Conservation (phyloP, 768 basidiomycete species). For the Suillus paluster region DNA sequence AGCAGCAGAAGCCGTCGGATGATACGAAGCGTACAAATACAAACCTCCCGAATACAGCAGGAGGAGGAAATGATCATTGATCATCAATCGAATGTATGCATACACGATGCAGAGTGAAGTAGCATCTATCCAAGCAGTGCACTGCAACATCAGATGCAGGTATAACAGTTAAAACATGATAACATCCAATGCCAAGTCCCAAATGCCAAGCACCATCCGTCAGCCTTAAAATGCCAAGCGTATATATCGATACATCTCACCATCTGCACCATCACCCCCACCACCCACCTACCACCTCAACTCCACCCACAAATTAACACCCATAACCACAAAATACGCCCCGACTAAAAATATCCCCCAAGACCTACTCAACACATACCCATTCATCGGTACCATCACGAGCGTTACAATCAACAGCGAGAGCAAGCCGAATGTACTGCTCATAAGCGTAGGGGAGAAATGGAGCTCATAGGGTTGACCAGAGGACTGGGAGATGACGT, state of each 20-base stretch:
- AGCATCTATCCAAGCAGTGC: neutral
- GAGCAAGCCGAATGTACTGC: conserved; percentile 84
- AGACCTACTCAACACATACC: conserved; percentile 73
- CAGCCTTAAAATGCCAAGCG: neutral
- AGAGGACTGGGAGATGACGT: conserved; percentile 68
- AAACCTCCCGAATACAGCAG: neutral
- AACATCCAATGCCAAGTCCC: neutral
- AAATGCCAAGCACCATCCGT: neutral
- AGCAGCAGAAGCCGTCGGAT: neutral
- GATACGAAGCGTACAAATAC: no score
- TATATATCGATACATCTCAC: neutral
- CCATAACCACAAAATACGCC: conserved; percentile 79
- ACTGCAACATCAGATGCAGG: neutral
- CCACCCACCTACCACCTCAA: conserved; percentile 38
- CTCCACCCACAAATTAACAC: conserved; percentile 80
- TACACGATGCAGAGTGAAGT: neutral
- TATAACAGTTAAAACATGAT: neutral
- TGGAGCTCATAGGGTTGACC: conserved; percentile 68
- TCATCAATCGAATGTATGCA: neutral
- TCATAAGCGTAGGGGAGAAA: conserved; percentile 83
- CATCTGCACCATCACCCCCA: neutral
- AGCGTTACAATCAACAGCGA: conserved; percentile 74
- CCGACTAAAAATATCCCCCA: conserved; percentile 85
- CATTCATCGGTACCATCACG: conserved; percentile 84
- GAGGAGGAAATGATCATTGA: no score